Percentiles rank a stretch among this genome's conserved stretches.
Evolutionary conservation across 306 rosid species (phyloP).

Genomic region (Betula pendula): DNA sequence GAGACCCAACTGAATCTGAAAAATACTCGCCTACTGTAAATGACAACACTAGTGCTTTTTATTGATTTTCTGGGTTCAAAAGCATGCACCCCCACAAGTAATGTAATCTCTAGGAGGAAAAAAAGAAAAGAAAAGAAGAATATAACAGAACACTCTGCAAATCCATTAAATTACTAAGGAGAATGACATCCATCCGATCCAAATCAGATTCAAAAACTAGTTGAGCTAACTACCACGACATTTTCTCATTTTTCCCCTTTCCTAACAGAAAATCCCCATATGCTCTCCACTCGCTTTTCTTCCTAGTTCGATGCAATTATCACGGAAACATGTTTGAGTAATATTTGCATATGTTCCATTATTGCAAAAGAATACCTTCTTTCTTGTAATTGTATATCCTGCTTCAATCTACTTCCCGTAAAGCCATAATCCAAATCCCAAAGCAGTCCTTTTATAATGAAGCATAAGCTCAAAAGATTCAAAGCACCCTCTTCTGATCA

Average conservation of each 20-base stretch:
- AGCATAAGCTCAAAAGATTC: slow-evolving; percentile 29
- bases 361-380: slow-evolving; percentile 30
- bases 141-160: slow-evolving; percentile 6
- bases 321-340: slow-evolving; percentile 23
- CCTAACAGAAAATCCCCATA: slow-evolving; percentile 13
- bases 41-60: neutral
- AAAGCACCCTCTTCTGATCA: slow-evolving; percentile 74
- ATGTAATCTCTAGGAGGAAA: neutral
- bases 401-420: slow-evolving; percentile 28
- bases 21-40: neutral
- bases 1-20: neutral
- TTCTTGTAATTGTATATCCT: slow-evolving; percentile 19
- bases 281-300: slow-evolving; percentile 26
- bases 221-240: slow-evolving; percentile 36
- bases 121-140: too few relatives aligned
- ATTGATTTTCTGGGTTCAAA: slow-evolving; percentile 26
- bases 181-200: slow-evolving; percentile 11
- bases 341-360: slow-evolving; percentile 32
- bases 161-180: slow-evolving; percentile 7
- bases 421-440: slow-evolving; percentile 22
- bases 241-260: slow-evolving; percentile 39
- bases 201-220: slow-evolving; percentile 34
- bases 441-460: slow-evolving; percentile 22
- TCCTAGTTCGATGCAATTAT: slow-evolving; percentile 27
- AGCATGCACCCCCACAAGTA: slow-evolving; percentile 6